Conservation (phyloP, 208 protist species). For the Lotmaria passim region DNA sequence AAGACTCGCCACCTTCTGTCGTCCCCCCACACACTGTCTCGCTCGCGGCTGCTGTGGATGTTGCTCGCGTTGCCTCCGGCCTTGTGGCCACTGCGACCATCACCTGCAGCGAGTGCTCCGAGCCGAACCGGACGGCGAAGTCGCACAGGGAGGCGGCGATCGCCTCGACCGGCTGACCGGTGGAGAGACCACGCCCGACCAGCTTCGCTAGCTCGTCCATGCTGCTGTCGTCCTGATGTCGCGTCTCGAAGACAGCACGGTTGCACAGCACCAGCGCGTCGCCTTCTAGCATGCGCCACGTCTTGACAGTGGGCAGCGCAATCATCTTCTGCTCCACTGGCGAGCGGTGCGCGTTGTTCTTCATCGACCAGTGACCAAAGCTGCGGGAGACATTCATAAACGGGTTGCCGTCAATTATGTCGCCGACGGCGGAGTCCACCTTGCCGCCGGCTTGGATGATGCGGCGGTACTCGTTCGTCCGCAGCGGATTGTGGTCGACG, state of each 20-base stretch:
- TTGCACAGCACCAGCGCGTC: constrained; percentile 83
- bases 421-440: constrained; percentile 46
- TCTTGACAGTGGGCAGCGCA: constrained; percentile 55
- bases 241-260: constrained; percentile 74
- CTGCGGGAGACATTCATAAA: constrained; percentile 79
- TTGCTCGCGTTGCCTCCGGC: no score
- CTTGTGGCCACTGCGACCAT: constrained; percentile 64
- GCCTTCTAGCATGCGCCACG: constrained; percentile 77
- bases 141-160: constrained; percentile 77
- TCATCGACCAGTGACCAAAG: constrained; percentile 88
- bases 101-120: constrained; percentile 74
- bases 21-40: no score
- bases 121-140: constrained; percentile 77
- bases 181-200: constrained; percentile 53
- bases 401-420: constrained; percentile 75
- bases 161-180: constrained; percentile 42
- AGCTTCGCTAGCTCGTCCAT: constrained; percentile 83
- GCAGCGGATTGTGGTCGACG: constrained; percentile 69
- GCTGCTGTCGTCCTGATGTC: constrained; percentile 56
- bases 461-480: constrained; percentile 60
- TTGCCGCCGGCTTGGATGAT: constrained; percentile 70
- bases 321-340: constrained; percentile 84
- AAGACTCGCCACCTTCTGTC: neutral
- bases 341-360: constrained; percentile 51
- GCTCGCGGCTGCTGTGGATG: no score